Evolutionary conservation across 345 rosid species (phyloP).

Genomic region (Ceriops decandra): DNA sequence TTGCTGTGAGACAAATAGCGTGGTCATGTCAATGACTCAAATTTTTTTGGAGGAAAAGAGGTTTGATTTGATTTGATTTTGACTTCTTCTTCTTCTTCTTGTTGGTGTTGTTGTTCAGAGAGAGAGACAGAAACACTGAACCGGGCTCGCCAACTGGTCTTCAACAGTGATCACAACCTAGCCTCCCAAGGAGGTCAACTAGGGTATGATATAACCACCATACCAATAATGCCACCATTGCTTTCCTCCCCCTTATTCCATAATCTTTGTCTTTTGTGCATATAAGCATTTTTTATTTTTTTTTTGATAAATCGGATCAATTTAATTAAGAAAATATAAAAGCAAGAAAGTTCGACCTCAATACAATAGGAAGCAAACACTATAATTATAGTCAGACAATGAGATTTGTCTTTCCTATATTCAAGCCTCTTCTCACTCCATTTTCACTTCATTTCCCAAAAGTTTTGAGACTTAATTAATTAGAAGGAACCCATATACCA

Average conservation of each 20-base stretch:
- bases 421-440: too few species aligned
- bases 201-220: constrained; percentile 31
- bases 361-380: too few species aligned
- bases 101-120: constrained; percentile 46
- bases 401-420: too few species aligned
- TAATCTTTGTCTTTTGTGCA: neutral
- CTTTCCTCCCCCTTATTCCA: neutral
- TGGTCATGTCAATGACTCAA: constrained; percentile 28
- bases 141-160: constrained; percentile 97
- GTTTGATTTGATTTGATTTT: constrained; percentile 24
- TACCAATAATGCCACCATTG: neutral
- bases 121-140: constrained; percentile 98
- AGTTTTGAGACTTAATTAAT: too few species aligned
- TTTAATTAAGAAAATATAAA: too few species aligned
- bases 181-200: constrained; percentile 45
- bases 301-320: too few species aligned
- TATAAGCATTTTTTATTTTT: too few species aligned
- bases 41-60: constrained; percentile 6
- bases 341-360: too few species aligned
- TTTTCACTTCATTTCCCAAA: too few species aligned
- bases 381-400: too few species aligned
- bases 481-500: too few species aligned
- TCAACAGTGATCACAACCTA: constrained; percentile 61
- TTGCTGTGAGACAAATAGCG: constrained; percentile 14
- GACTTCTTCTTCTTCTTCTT: constrained; percentile 3